A percentile compares a stretch with the other conserved stretches of the same genome.
Evolutionary conservation across 768 basidiomycete genomes (phyloP).

Genomic region (Russula sp.): DNA sequence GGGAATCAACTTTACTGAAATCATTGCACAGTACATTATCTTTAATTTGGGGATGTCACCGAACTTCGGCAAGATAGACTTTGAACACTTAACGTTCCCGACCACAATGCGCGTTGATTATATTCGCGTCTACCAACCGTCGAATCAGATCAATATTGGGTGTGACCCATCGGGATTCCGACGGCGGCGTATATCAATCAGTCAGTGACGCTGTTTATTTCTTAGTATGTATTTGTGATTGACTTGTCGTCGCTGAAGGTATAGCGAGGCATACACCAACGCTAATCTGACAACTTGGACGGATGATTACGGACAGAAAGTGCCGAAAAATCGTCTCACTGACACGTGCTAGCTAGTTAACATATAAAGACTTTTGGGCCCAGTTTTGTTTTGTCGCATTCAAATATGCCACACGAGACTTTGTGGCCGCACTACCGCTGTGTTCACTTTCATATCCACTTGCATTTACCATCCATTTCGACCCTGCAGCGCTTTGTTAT

Average conservation of each 20-base stretch:
- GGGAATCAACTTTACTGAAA: background rate
- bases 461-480: slow-evolving; percentile 1
- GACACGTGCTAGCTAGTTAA: slow-evolving; percentile 41
- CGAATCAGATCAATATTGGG: slow-evolving; percentile 49
- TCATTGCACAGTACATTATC: slow-evolving; percentile 46
- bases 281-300: slow-evolving; percentile 52
- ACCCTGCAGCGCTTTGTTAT: slow-evolving; percentile 14
- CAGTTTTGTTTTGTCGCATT: background rate
- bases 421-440: background rate
- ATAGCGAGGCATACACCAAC: slow-evolving; percentile 69
- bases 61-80: slow-evolving; percentile 58
- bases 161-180: slow-evolving; percentile 68
- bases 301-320: slow-evolving; percentile 44
- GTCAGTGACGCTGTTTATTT: slow-evolving; percentile 41
- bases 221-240: background rate
- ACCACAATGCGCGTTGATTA: slow-evolving; percentile 76
- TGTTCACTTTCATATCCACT: background rate
- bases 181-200: slow-evolving; percentile 72
- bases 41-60: slow-evolving; percentile 58
- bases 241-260: slow-evolving; percentile 37
- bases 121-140: slow-evolving; percentile 70
- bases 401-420: background rate
- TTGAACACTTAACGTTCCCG: slow-evolving; percentile 48
- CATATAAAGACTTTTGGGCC: background rate
- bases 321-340: slow-evolving; percentile 53